phyloP scores from a whole-genome alignment of 805 yeast genomes.

The Hagleromyces aurorensis region DNA sequence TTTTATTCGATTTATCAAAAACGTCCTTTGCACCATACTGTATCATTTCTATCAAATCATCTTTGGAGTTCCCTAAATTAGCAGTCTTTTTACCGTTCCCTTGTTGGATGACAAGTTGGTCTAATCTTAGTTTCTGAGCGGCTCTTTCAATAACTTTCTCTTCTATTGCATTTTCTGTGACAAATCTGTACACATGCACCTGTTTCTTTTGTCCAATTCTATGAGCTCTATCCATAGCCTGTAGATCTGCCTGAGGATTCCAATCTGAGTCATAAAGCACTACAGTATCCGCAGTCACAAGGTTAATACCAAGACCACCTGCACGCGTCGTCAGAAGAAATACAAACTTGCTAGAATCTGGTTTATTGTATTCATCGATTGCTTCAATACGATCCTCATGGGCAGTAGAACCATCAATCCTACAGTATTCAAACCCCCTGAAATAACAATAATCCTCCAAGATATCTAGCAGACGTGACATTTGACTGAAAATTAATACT shows the following conservation, averaged over 20 bases:
- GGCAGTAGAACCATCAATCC: slow-evolving; percentile 89
- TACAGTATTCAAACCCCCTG: slow-evolving; percentile 76
- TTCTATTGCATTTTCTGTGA: slow-evolving; percentile 92
- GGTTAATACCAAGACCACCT: slow-evolving; percentile 91
- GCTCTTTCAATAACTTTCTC: slow-evolving; percentile 95
- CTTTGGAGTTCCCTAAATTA: slow-evolving; percentile 45
- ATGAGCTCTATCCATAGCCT: slow-evolving; percentile 98
- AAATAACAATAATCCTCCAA: slow-evolving; percentile 86
- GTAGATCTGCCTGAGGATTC: slow-evolving; percentile 97
- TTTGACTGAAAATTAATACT: slow-evolving; percentile 86
- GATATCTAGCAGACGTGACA: slow-evolving; percentile 85
- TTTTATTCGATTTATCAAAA: slow-evolving; percentile 44
- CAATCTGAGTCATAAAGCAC: slow-evolving; percentile 88
- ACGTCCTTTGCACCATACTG: slow-evolving; percentile 94
- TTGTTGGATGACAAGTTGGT: slow-evolving; percentile 93
- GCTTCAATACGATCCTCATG: slow-evolving; percentile 91
- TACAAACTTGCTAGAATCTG: slow-evolving; percentile 73
- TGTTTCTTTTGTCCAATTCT: slow-evolving; percentile 96
- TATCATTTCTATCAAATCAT: slow-evolving; percentile 88
- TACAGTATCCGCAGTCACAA: slow-evolving; percentile 88
- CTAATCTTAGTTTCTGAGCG: slow-evolving; percentile 85
- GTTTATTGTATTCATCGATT: slow-evolving; percentile 83
- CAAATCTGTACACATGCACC: slow-evolving; percentile 85
- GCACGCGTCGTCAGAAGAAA: slow-evolving; percentile 90
- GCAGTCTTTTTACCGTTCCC: slow-evolving; percentile 48